Conservation (phyloP, 176 grass and related monocot species). For the Ampelocalamus luodianensis region DNA sequence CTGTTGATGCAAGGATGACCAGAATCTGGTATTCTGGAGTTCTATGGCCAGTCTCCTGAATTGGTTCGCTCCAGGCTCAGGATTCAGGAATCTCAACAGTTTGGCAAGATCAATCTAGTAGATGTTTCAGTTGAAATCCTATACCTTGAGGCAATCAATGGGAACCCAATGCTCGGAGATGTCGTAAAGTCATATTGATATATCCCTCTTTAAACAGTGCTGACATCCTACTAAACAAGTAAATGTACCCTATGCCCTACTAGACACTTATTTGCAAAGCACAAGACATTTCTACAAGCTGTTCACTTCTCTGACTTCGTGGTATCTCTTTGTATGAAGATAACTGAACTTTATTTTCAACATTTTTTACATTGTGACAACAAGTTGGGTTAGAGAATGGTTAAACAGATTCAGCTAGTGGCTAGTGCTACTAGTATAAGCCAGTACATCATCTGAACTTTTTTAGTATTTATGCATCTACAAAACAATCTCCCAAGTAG, state of each 20-base stretch:
- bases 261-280: not conserved
- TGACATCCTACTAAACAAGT: conserved; percentile 13
- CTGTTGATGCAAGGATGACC: not conserved
- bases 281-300: conserved; percentile 1
- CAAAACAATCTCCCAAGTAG: not conserved
- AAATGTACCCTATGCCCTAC: not conserved
- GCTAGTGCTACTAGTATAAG: not conserved
- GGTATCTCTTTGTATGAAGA: not conserved
- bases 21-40: conserved; percentile 14
- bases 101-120: not conserved
- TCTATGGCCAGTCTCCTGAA: not conserved
- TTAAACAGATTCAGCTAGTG: conserved; percentile 9
- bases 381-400: not conserved
- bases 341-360: not conserved
- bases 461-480: not conserved
- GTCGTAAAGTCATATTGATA: not conserved
- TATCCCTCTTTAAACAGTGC: conserved; percentile 9
- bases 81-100: not conserved
- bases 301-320: not conserved
- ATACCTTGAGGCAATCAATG: not conserved
- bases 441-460: not conserved
- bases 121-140: not conserved
- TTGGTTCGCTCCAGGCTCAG: not conserved
- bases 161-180: not conserved
- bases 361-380: conserved; percentile 5